Percentiles rank a stretch among this genome's conserved stretches.
phyloP scores from a whole-genome alignment of 2,329 filamentous ascomycete genomes.

The Hortaea werneckii region DNA sequence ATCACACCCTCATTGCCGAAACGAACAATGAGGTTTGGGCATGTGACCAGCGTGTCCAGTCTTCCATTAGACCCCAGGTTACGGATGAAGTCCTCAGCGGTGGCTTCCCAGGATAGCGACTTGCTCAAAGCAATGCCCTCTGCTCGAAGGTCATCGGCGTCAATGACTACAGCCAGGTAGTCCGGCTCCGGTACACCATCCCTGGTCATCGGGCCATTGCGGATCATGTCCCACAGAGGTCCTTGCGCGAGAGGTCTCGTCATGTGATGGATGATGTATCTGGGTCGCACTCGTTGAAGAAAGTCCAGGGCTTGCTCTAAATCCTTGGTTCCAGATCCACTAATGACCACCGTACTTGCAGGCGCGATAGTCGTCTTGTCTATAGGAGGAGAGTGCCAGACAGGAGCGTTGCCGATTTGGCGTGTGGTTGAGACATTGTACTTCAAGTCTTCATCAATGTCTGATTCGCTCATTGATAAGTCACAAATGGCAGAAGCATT shows the following conservation, averaged over 20 bases:
- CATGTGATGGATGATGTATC: conserved; percentile 26
- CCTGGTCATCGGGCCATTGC: conserved; percentile 21
- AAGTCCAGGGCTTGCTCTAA: conserved; percentile 26
- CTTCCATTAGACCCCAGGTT: conserved; percentile 25
- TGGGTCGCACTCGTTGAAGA: conserved; percentile 19
- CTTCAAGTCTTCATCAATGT: background rate
- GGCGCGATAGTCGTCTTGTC: conserved; percentile 11
- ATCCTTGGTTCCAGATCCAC: conserved; percentile 22
- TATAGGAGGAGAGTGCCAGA: conserved; percentile 20
- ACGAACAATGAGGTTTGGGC: conserved; percentile 25
- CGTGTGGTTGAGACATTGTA: conserved; percentile 14
- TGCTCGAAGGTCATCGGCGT: conserved; percentile 25
- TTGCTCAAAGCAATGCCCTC: conserved; percentile 24
- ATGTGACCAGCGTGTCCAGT: conserved; percentile 25
- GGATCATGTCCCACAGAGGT: conserved; percentile 24
- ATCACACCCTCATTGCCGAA: conserved; percentile 25
- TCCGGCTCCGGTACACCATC: conserved; percentile 23
- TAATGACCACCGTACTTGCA: conserved; percentile 21
- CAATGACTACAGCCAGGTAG: conserved; percentile 24
- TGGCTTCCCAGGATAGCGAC: conserved; percentile 24
- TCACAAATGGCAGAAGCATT: conserved; percentile 23
- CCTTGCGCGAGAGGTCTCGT: conserved; percentile 23
- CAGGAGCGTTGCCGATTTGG: conserved; percentile 16
- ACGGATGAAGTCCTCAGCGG: conserved; percentile 25
- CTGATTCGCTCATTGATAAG: conserved; percentile 7